Evolutionary conservation across 208 protist species (phyloP).

Genomic region (Acanthamoeba healyi): DNA sequence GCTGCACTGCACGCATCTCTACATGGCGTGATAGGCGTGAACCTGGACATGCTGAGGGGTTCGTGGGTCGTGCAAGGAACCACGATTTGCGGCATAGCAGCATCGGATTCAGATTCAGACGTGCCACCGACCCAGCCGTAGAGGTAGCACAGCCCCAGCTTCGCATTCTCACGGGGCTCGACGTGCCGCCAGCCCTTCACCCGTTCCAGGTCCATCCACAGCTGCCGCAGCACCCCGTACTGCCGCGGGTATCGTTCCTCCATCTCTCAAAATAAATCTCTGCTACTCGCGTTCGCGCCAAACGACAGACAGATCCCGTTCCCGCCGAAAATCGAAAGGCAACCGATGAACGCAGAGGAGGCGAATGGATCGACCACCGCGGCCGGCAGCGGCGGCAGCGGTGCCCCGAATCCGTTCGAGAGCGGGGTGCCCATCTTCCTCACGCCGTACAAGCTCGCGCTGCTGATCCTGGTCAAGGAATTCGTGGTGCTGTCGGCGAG

Average conservation of each 20-base stretch:
- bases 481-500: conserved; percentile 28
- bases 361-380: background rate
- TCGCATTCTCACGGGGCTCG: background rate
- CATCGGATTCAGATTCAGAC: background rate
- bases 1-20: too few species aligned
- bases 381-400: background rate
- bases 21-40: background rate
- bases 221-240: conserved; percentile 10
- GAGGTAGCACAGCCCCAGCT: background rate
- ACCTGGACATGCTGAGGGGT: conserved; percentile 29
- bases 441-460: background rate
- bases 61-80: background rate
- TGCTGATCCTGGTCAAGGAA: conserved; percentile 19
- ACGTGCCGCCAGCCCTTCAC: conserved; percentile 43
- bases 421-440: conserved; percentile 7
- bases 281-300: too few species aligned
- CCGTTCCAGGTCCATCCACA: conserved; percentile 3
- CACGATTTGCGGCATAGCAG: background rate
- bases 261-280: background rate
- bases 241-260: conserved; percentile 1
- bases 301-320: background rate
- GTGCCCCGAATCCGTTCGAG: background rate
- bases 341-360: background rate
- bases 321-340: background rate
- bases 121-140: background rate